Evolutionary conservation across 2,329 filamentous ascomycete genomes (phyloP), one percentile per base, ranked within the genome.

Genomic region (Emmonsiellopsis sp.): DNA sequence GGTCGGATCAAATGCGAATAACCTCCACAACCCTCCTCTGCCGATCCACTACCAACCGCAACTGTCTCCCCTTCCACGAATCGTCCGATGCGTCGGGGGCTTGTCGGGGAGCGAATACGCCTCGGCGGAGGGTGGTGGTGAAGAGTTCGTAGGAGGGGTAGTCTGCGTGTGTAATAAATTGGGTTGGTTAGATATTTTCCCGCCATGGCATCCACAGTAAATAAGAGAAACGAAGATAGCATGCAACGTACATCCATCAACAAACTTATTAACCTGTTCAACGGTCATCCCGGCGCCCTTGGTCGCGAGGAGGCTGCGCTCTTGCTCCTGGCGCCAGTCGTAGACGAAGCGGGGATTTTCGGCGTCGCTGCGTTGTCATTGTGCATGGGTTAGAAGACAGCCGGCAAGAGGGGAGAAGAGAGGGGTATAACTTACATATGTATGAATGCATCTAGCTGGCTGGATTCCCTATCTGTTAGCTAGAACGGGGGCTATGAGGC

Each of bases 221-320:
- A 34, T 5, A 11, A 13, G 38, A 3, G 1, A 34, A 32, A 11
- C 20, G 26, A 47, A 31, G 10, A 13, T 38, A 11, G n/a, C 45
- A 37, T 31, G 20, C 38, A 55, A 69, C 76, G 58, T 65, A 80
- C 77, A 83, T 58, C 82, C 82, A 65, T 85, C 79, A 13, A 88
- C 87, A 67, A 95, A 95, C 46, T 78, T 75, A 54, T 82, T 76
- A 43, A 95, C 88, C 67, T 92, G 80, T 53, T 89, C 85, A 60
- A 88, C 84, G 1, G 82, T 86, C 91, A 95, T 95, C 32, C 89
- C 90, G 0, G 77, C 79, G 1, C 87, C 89, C 59, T 80, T 86
- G 20, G 77, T 71, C 7, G 74, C 74, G 26, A 86, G 80, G 62
- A 95, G 75, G 55, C 79, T 79, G 47, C 79, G 79, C 70, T 95